These are phyloP conservation scores for Cocos nucifera DNA, from an alignment of 176 grass and related monocot species.

Conservation along the genomic window DNA sequence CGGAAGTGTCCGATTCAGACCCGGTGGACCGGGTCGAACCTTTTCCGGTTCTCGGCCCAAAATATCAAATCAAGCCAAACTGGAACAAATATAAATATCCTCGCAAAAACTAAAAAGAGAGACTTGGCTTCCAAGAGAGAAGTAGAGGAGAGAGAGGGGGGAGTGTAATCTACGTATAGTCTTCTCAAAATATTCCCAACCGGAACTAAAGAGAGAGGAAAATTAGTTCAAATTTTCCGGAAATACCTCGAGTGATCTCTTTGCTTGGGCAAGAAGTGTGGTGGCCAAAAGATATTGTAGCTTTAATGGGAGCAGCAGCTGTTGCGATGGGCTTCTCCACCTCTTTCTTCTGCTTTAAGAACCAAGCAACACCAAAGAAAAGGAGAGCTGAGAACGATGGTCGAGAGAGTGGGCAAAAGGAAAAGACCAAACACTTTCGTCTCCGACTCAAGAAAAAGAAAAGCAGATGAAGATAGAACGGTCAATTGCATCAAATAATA, in stretches of 20 bases:
- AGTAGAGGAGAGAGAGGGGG: slow-evolving; percentile 1
- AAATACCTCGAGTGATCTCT: slow-evolving; percentile 31
- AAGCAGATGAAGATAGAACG: too few relatives aligned
- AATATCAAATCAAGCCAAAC: too few relatives aligned
- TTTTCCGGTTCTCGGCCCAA: too few relatives aligned
- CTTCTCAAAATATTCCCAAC: too few relatives aligned
- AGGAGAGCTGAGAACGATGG: slow-evolving; percentile 16
- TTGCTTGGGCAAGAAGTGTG: slow-evolving; percentile 12
- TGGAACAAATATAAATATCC: slow-evolving; percentile 21
- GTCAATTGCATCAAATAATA: slow-evolving; percentile 21
- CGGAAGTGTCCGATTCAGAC: background rate
- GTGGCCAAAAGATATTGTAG: slow-evolving; percentile 12
- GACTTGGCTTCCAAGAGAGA: slow-evolving; percentile 30
- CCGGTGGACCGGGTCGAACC: slow-evolving; percentile 5
- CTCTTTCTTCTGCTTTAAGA: slow-evolving; percentile 13
- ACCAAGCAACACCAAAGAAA: slow-evolving; percentile 20
- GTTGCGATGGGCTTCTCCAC: slow-evolving; percentile 1
- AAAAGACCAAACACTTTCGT: too few relatives aligned
- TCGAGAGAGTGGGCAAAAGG: too few relatives aligned
- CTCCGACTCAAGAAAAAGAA: too few relatives aligned
- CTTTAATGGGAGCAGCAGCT: slow-evolving; percentile 6
- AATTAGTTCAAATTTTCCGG: background rate
- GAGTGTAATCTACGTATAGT: background rate
- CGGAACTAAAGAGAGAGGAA: slow-evolving; percentile 1
- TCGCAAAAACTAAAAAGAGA: slow-evolving; percentile 8